A percentile compares a stretch with the other conserved stretches of the same genome.
Evolutionary conservation across 352 stramenopile genomes (phyloP).

Genomic region (Phytophthora pseudosyringae): DNA sequence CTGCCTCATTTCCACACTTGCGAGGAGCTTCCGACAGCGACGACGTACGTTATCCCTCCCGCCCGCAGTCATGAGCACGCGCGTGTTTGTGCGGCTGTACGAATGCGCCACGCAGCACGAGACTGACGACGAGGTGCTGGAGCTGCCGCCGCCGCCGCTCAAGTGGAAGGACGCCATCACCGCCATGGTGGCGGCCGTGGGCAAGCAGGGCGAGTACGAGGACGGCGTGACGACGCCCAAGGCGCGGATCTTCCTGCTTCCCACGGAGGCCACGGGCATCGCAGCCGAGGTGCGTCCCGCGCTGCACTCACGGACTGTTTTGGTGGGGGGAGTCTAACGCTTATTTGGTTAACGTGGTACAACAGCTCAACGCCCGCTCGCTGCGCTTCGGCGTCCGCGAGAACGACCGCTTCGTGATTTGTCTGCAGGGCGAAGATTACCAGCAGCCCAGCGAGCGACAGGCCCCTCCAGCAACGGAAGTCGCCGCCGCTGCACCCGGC

Average conservation of each 20-base stretch:
- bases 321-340: conserved; percentile 14
- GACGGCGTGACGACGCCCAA: conserved; percentile 45
- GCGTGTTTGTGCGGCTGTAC: conserved; percentile 84
- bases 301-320: background rate
- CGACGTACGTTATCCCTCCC: conserved; percentile 4
- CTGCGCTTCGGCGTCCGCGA: conserved; percentile 79
- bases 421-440: conserved; percentile 75
- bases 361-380: conserved; percentile 70
- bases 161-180: conserved; percentile 70
- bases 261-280: conserved; percentile 61
- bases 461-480: background rate
- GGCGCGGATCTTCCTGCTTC: conserved; percentile 71
- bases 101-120: conserved; percentile 57
- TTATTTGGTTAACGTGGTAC: background rate
- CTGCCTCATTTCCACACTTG: conserved; percentile 42
- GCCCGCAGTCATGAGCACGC: conserved; percentile 49
- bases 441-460: conserved; percentile 42
- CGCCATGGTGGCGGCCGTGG: conserved; percentile 67
- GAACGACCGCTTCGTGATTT: conserved; percentile 82
- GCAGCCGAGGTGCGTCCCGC: conserved; percentile 55
- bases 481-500: background rate
- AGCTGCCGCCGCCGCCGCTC: conserved; percentile 68
- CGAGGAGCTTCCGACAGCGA: conserved; percentile 19
- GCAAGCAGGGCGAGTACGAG: conserved; percentile 55
- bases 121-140: conserved; percentile 69